Base-by-base conservation (phyloP, 345 rosid species). In the Eucalyptus cloeziana region DNA sequence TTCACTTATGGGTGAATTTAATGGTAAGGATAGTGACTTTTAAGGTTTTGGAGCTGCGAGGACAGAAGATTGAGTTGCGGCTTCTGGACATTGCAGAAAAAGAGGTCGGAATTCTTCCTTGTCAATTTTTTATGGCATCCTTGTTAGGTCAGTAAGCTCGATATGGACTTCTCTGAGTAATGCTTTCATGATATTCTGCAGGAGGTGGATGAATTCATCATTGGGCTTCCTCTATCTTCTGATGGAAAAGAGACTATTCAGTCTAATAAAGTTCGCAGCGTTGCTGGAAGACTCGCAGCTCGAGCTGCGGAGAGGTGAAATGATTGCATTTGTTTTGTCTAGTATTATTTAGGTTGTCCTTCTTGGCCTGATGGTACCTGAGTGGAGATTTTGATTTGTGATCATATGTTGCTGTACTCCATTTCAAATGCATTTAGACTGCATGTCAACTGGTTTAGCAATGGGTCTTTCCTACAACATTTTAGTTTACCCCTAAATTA, bases 151-250 rank as follows among this genome's bases (percentile, higher is more conserved):
- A 86, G 22, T 31, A 5, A 76, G 49, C 3, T 64, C 27, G 19
- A 49, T 51, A 45, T 17, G 87, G 64, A 21, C n/a, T 89, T 49
- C 33, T 37, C 30, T 49, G 81, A 7, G 40, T 58, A 47, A 24
- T 85, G 87, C 31, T 80, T 81, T 80, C 60, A 8, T 19, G 45
- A 10, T 86, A 27, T 12, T 52, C 54, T 49, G 88, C 89, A 96
- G 98, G 99, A 96, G 93, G 98, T 79, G 79, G 97, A 96, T 91
- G 99, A 96, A 88, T 95, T 97, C 86, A 93, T 96, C 86, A 92
- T 96, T 90, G 98, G 99, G 81, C 94, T 97, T 86, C 98, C 98
- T 21, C 95, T 91, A 94, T 95, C 99, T 87, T 91, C 90, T 44
- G 96, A 96, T 86, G 98, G 99, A 33, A 95, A 94, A 69, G 99